Base-by-base conservation (phyloP, 352 stramenopile species). In the Globisporangium parvum region DNA sequence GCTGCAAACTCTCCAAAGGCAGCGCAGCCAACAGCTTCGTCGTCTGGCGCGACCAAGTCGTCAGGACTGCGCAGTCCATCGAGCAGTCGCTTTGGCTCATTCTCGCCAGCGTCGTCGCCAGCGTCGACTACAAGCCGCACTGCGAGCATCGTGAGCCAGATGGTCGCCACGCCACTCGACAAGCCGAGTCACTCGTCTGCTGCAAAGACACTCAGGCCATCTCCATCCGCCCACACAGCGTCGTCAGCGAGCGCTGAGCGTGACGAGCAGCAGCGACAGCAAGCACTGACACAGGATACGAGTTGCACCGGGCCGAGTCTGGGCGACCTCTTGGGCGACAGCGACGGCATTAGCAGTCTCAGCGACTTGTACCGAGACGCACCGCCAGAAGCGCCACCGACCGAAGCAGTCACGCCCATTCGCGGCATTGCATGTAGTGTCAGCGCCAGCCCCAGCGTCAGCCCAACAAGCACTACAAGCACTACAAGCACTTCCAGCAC, bases 131-230 rank as follows among this genome's bases (percentile, higher is more conserved):
- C 49, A 18, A 39, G 11, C 10, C 56, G 56, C 48, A 62, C 56
- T 17, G 56, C 56, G 23, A 62, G 48, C 40, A 62, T 62, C 17
- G 56, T 62, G 40, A 62, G 56, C 10, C 50, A 56, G 18, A 57
- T 57, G 56, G 6, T 48, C 31, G 33, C 57, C 20, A 42, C 24
- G 11, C 18, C 50, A 35, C 37, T 53, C 12, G 56, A 33, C 3
- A 48, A 45, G 3, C 33, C 31, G 12, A 46, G 28, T 14, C 47
- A 52, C 3, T 1, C 20, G n/a, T 26, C 6, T 21, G 14, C 14
- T 37, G 31, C 39, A 8, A 33, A 44, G 39, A 17, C 39, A 44
- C 12, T 44, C 18, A 23, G 12, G 41, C 41, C 3, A 21, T 31
- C 47, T 6, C 17, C 23, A 47, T 14, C 40, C 12, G 35, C 17